Conservation (phyloP, 2,329 filamentous ascomycete species). For the Pseudogymnoascus sp. region DNA sequence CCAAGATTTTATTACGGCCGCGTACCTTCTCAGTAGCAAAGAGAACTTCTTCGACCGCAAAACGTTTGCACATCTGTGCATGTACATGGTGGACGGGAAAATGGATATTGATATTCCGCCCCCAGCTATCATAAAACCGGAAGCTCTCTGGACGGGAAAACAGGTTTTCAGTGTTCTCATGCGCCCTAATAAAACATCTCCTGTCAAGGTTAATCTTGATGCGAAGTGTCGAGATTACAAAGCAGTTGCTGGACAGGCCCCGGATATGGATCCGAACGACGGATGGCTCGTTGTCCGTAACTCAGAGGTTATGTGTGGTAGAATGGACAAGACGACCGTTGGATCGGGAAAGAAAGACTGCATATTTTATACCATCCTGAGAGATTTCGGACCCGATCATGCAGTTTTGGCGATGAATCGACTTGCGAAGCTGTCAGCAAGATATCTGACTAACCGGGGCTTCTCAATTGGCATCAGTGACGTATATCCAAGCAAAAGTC, state of each 20-base stretch:
- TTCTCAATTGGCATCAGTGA: conserved; percentile 97
- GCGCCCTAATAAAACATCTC: conserved; percentile 77
- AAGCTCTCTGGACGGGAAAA: conserved; percentile 91
- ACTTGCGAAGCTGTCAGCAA: conserved; percentile 80
- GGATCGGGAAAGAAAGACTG: conserved; percentile 96
- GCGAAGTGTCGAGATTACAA: conserved; percentile 82
- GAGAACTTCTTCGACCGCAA: conserved; percentile 87
- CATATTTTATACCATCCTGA: conserved; percentile 91
- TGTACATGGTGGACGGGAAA: conserved; percentile 84
- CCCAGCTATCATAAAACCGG: conserved; percentile 78
- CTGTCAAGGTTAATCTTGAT: conserved; percentile 84
- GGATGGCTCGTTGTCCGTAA: conserved; percentile 90
- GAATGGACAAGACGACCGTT: conserved; percentile 98
- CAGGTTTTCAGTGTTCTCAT: conserved; percentile 90
- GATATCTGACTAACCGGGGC: conserved; percentile 81
- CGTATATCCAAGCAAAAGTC: conserved; percentile 71
- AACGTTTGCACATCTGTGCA: conserved; percentile 82
- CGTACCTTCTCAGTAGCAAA: conserved; percentile 85
- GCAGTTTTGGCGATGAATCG: conserved; percentile 92
- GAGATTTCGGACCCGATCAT: conserved; percentile 87
- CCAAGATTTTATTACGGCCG: conserved; percentile 96
- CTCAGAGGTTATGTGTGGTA: conserved; percentile 93
- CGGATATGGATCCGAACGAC: conserved; percentile 79
- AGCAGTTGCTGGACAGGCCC: conserved; percentile 47
- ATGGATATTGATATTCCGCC: conserved; percentile 77